phyloP scores from a whole-genome alignment of 495 filamentous ascomycete genomes.

The Geopyxis carbonaria region DNA sequence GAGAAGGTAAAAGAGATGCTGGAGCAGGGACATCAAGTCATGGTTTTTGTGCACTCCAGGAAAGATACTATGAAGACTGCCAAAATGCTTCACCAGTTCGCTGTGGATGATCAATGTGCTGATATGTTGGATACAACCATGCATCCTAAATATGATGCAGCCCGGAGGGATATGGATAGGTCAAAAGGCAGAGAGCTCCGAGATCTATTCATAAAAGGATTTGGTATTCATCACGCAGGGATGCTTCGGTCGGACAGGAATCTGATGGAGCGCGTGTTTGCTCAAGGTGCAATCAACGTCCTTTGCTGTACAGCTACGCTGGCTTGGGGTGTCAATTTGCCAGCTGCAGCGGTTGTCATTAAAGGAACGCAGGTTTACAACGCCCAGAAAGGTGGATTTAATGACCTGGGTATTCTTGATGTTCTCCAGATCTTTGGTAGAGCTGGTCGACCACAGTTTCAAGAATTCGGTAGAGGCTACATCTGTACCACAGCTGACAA shows the following conservation, averaged over 20 bases:
- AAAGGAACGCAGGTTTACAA: conserved; percentile 97
- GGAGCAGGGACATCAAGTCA: conserved; percentile 72
- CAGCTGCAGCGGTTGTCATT: conserved; percentile 91
- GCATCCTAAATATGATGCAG: conserved; percentile 53
- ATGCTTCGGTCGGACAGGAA: conserved; percentile 89
- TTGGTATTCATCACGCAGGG: conserved; percentile 91
- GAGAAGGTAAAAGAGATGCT: conserved; percentile 96
- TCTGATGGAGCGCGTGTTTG: conserved; percentile 78
- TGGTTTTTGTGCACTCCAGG: conserved; percentile 96
- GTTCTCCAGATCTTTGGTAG: conserved; percentile 97
- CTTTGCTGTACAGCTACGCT: conserved; percentile 96
- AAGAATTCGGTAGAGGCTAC: conserved; percentile 88
- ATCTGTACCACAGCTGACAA: conserved; percentile 92
- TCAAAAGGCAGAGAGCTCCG: conserved; percentile 70
- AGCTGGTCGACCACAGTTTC: conserved; percentile 91
- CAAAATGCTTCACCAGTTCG: conserved; percentile 70
- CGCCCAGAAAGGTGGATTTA: conserved; percentile 85
- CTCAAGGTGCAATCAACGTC: conserved; percentile 75
- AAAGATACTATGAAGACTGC: conserved; percentile 86
- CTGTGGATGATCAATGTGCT: conserved; percentile 53
- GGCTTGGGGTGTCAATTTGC: conserved; percentile 98
- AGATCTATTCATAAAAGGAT: conserved; percentile 72
- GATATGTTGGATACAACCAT: conserved; percentile 67
- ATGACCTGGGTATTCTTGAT: conserved; percentile 91
- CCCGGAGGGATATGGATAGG: conserved; percentile 61